A percentile compares a stretch with the other conserved stretches of the same genome.
Evolutionary conservation across 2,329 filamentous ascomycete species (phyloP).

Genomic region (Amauroascus verrucosus): DNA sequence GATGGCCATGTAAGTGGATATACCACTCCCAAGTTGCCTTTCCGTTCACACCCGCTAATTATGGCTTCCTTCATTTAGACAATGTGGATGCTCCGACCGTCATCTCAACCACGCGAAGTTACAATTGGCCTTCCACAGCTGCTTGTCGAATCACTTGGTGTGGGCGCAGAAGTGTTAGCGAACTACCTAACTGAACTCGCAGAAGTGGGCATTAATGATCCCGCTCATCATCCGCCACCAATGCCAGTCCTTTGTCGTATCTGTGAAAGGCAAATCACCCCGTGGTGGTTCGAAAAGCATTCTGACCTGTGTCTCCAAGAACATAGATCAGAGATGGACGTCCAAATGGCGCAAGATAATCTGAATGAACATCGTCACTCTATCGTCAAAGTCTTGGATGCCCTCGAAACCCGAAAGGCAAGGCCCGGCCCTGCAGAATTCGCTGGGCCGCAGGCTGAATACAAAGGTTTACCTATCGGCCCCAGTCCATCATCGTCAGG

Average conservation of each 20-base stretch:
- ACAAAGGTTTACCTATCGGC: constrained; percentile 79
- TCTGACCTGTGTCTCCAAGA: constrained; percentile 93
- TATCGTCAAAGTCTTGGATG: constrained; percentile 91
- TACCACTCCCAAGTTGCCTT: constrained; percentile 6
- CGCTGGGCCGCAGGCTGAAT: constrained; percentile 59
- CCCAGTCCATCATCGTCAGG: constrained; percentile 59
- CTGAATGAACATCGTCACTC: constrained; percentile 85
- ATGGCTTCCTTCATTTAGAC: constrained; percentile 49
- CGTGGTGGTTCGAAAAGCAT: constrained; percentile 99
- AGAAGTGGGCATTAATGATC: constrained; percentile 67
- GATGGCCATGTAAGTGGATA: constrained; percentile 72
- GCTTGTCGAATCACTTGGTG: constrained; percentile 85
- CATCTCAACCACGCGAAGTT: constrained; percentile 76
- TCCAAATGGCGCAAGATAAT: constrained; percentile 88
- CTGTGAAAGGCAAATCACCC: constrained; percentile 90
- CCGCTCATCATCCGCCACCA: constrained; percentile 66
- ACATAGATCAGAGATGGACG: constrained; percentile 93
- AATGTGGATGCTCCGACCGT: constrained; percentile 99
- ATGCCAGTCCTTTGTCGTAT: constrained; percentile 86
- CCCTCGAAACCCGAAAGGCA: constrained; percentile 58
- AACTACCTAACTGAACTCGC: constrained; percentile 85
- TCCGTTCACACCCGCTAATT: constrained; percentile 21
- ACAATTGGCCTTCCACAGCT: constrained; percentile 86
- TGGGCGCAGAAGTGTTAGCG: constrained; percentile 87
- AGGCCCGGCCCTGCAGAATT: constrained; percentile 32